Evolutionary conservation across 768 basidiomycete genomes (phyloP).

Genomic region (Mycena galopus): DNA sequence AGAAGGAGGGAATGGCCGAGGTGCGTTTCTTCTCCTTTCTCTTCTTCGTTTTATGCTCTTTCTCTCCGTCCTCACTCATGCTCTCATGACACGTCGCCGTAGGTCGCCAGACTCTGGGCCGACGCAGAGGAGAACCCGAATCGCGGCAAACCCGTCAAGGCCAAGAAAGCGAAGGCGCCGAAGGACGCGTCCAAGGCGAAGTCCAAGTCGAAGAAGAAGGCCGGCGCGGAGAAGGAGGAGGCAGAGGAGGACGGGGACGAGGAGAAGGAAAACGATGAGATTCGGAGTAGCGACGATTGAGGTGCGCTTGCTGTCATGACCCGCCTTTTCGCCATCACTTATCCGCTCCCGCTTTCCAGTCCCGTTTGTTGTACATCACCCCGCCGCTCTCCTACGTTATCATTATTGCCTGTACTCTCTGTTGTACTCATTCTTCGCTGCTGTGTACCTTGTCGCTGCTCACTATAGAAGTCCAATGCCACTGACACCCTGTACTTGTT

Average conservation of each 20-base stretch:
- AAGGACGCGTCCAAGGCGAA: conserved; percentile 34
- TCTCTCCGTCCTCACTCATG: neutral
- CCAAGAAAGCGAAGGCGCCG: conserved; percentile 60
- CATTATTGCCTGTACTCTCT: too few relatives aligned
- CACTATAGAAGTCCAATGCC: too few relatives aligned
- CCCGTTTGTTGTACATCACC: too few relatives aligned
- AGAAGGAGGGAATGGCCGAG: conserved; percentile 68
- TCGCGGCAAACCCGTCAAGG: conserved; percentile 61
- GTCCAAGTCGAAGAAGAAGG: conserved; percentile 34
- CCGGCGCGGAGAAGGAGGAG: conserved; percentile 18
- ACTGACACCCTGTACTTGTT: too few relatives aligned
- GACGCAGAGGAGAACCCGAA: conserved; percentile 76
- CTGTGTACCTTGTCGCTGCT: too few relatives aligned
- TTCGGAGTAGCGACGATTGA: conserved; percentile 19
- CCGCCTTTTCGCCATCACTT: too few relatives aligned
- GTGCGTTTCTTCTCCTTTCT: conserved; percentile 42
- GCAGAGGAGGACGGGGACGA: conserved; percentile 31
- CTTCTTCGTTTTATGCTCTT: neutral
- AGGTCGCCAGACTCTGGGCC: conserved; percentile 72
- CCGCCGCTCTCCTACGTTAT: too few relatives aligned
- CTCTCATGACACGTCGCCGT: neutral
- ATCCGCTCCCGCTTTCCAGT: too few relatives aligned
- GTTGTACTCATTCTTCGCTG: too few relatives aligned
- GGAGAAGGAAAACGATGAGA: neutral
- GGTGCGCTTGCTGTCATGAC: too few relatives aligned